Evolutionary conservation across 164 flowering plant genomes (phyloP), one percentile per base, ranked within the genome.

Genomic region (Warburgia ugandensis): DNA sequence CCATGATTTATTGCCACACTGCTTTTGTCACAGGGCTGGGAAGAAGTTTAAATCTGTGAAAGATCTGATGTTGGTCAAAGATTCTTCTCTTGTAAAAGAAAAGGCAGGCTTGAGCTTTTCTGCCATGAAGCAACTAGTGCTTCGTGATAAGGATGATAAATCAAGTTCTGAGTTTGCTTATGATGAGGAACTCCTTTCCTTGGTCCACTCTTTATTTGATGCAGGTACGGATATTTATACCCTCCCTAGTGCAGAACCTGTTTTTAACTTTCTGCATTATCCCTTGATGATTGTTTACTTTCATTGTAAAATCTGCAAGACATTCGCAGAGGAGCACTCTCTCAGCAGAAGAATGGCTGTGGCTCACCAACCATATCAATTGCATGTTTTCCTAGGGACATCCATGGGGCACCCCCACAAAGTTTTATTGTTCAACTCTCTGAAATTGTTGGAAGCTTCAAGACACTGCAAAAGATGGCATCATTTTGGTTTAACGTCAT

Each of bases 111-210:
- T 85, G 52, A 81, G 92, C 70, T 73, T 92, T 50, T 81, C 90
- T 52, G 86, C 90, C 23, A 68, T 92, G 76, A 92, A 81, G 60
- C 80, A 90, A 30, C 51, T 92, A 61, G 81, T 92, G 48, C 82
- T 85, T 35, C 81, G 95, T 48, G 98, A 87, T n/a, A 87, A 83
- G 73, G 96, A 87, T 12, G 96, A 78, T 5, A 85, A 78, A 58
- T 14, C 51, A 45, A 51, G 61, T 48, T 43, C 74, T 50, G 85
- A 78, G 43, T 63, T 70, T 65, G 66, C 68, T 50, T 65, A 64
- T 50, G 71, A 77, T 61, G 83, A 85, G 52, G 86, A 70, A 55
- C 68, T 77, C 51, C 29, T 67, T 26, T 64, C 69, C 22, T 64
- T 81, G 62, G 68, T 77, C 46, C 68, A 56, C 29, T 62, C 66